phyloP scores from a whole-genome alignment of 805 yeast species.

The Hanseniaspora nectarophila region DNA sequence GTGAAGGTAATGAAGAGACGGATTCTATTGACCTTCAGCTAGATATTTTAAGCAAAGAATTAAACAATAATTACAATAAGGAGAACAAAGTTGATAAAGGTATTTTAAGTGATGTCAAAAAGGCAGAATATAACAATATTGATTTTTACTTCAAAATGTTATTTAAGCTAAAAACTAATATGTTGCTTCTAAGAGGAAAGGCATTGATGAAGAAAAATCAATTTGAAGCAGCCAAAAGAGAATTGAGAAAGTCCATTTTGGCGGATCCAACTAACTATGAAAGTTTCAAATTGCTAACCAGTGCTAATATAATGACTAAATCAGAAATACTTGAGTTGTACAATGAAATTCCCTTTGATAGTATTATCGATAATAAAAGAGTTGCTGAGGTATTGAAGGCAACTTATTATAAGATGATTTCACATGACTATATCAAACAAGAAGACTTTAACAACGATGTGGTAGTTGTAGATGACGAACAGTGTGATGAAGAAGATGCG shows the following conservation, averaged over 20 bases:
- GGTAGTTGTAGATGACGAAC: slow-evolving; percentile 25
- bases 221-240: slow-evolving; percentile 73
- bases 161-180: slow-evolving; percentile 41
- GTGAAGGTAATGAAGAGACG: slow-evolving; percentile 35
- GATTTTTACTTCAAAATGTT: slow-evolving; percentile 12
- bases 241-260: slow-evolving; percentile 71
- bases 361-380: slow-evolving; percentile 60
- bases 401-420: slow-evolving; percentile 62
- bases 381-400: slow-evolving; percentile 56
- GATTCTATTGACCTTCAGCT: background rate
- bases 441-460: slow-evolving; percentile 23
- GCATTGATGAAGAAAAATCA: slow-evolving; percentile 74
- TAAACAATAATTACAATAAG: slow-evolving; percentile 39
- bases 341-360: slow-evolving; percentile 47
- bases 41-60: slow-evolving; percentile 30
- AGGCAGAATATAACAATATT: background rate
- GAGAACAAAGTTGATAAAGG: slow-evolving; percentile 14
- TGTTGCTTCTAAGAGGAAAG: slow-evolving; percentile 75
- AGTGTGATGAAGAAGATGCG: slow-evolving; percentile 36
- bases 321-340: slow-evolving; percentile 78
- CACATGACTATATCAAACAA: slow-evolving; percentile 49
- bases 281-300: slow-evolving; percentile 69
- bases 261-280: slow-evolving; percentile 89
- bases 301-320: slow-evolving; percentile 66
- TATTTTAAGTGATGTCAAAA: background rate